phyloP scores from a whole-genome alignment of 1,139 yeast genomes.

The Magnusiomyces suaveolens region DNA sequence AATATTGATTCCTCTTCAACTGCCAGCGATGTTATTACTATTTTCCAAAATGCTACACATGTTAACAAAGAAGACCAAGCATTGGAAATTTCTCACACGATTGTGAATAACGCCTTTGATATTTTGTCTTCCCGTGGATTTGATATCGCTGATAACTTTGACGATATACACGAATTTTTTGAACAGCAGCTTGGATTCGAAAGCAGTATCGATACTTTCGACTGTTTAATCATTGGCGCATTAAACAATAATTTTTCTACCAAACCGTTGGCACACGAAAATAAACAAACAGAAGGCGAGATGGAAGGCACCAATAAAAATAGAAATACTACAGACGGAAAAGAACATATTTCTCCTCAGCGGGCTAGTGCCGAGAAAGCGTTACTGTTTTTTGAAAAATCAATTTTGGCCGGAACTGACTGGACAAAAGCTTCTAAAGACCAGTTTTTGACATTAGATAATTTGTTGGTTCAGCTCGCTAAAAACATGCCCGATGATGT shows the following conservation, averaged over 20 bases:
- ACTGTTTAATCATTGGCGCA: constrained; percentile 7
- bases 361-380: constrained; percentile 26
- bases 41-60: constrained; percentile 1
- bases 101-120: constrained; percentile 12
- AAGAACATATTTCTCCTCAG: neutral
- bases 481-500: constrained; percentile 23
- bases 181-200: constrained; percentile 8
- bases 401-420: constrained; percentile 35
- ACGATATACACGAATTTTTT: constrained; percentile 4
- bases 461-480: constrained; percentile 28
- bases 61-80: neutral
- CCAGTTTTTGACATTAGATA: constrained; percentile 29
- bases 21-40: neutral
- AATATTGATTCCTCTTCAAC: neutral
- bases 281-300: neutral
- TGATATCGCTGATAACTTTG: constrained; percentile 4
- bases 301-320: neutral
- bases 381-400: constrained; percentile 31
- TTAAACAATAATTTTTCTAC: constrained; percentile 12
- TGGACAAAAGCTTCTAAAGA: constrained; percentile 36
- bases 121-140: constrained; percentile 7
- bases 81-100: constrained; percentile 6
- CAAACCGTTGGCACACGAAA: neutral
- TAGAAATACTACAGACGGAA: neutral
- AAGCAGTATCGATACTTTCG: constrained; percentile 10